phyloP scores from a whole-genome alignment of 192 early-diverging fungal species.

The Paraglomus occultum region DNA sequence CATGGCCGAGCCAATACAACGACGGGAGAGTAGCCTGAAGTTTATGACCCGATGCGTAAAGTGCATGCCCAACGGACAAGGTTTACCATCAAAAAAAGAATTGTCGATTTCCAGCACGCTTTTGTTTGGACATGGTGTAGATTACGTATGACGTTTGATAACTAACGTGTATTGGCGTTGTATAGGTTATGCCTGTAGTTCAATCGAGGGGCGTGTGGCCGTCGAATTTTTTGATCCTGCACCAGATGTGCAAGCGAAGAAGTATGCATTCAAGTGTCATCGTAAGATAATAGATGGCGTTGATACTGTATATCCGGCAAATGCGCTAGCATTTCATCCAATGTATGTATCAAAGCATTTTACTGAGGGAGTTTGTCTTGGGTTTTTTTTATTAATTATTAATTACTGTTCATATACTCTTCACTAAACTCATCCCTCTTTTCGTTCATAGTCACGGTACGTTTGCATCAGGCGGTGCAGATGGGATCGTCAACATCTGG shows the following conservation, averaged over 20 bases:
- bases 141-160: background rate
- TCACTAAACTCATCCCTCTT: background rate
- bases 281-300: conserved; percentile 71
- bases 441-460: conserved; percentile 68
- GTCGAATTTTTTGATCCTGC: conserved; percentile 87
- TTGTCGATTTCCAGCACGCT: background rate
- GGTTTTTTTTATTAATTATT: conserved; percentile 6
- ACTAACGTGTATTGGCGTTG: background rate
- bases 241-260: conserved; percentile 65
- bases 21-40: conserved; percentile 78
- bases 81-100: conserved; percentile 27
- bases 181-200: conserved; percentile 81
- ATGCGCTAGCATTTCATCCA: conserved; percentile 90
- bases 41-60: conserved; percentile 83
- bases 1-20: conserved; percentile 68
- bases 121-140: conserved; percentile 4
- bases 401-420: background rate
- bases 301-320: conserved; percentile 90
- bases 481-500: conserved; percentile 91
- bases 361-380: conserved; percentile 11
- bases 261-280: conserved; percentile 98
- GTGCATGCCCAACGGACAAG: conserved; percentile 83
- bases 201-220: conserved; percentile 92
- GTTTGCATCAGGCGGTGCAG: conserved; percentile 95
- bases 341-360: conserved; percentile 49